These are phyloP conservation scores for Verticillium dahliae DNA, from an alignment of 2,329 filamentous ascomycete species.

Conservation along the genomic window DNA sequence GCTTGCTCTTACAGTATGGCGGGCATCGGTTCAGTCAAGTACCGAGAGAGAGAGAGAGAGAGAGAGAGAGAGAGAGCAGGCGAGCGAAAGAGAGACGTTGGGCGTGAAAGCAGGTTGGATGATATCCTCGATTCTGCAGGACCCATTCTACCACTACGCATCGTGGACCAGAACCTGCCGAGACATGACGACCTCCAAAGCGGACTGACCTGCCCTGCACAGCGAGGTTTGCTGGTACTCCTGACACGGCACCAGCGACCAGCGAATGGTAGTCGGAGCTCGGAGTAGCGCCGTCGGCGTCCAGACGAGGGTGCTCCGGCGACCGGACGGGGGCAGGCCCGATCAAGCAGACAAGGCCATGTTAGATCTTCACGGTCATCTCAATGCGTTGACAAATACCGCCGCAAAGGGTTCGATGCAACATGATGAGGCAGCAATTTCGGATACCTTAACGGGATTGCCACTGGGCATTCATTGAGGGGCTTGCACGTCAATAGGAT, in stretches of 20 bases:
- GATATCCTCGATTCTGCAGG: no score
- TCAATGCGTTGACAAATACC: not conserved
- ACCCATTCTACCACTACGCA: no score
- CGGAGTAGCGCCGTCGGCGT: not conserved
- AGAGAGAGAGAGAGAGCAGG: no score
- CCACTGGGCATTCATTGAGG: not conserved
- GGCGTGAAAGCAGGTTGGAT: no score
- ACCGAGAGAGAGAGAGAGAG: slow-evolving; percentile 3
- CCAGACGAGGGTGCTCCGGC: not conserved
- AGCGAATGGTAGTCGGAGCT: not conserved
- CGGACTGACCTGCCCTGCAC: no score
- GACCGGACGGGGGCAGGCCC: not conserved
- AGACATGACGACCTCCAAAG: no score
- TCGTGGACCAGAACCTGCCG: no score
- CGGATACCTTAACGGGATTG: not conserved
- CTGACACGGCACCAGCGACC: no score
- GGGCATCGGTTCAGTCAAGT: slow-evolving; percentile 9
- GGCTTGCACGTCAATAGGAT: not conserved
- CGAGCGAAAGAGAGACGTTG: no score
- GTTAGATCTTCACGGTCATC: not conserved
- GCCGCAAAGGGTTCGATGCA: not conserved
- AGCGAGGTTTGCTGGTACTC: no score
- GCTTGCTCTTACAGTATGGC: not conserved
- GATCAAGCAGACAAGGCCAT: not conserved
- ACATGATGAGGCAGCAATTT: not conserved